phyloP scores from a whole-genome alignment of 2,329 filamentous ascomycete genomes.

The Diaporthe sp. region DNA sequence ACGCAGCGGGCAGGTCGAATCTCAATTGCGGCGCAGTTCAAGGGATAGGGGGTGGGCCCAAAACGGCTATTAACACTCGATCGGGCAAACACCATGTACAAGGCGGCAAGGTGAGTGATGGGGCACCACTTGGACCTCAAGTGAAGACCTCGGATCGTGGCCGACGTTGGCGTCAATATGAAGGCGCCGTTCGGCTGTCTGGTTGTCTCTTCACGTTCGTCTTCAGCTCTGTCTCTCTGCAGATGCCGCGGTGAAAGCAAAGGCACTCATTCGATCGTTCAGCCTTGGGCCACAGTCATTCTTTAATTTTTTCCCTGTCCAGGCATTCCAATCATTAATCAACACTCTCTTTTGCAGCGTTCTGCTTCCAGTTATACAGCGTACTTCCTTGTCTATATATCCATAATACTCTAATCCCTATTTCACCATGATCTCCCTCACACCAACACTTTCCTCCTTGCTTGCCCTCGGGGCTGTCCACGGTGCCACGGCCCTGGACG shows the following conservation, averaged over 20 bases:
- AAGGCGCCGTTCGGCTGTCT: conserved; percentile 4
- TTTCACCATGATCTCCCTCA: conserved; percentile 18
- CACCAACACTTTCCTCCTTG: conserved; percentile 4
- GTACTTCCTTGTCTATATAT: conserved; percentile 11
- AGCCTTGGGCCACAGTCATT: conserved; percentile 31
- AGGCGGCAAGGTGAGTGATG: conserved; percentile 16
- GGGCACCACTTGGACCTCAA: conserved; percentile 27
- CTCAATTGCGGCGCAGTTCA: conserved; percentile 29
- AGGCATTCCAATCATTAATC: conserved; percentile 20
- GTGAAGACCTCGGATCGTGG: conserved; percentile 24
- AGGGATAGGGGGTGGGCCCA: conserved; percentile 20
- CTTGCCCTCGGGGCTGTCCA: conserved; percentile 22
- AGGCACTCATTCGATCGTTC: conserved; percentile 10
- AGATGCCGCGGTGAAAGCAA: conserved; percentile 28
- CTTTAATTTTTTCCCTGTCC: conserved; percentile 13
- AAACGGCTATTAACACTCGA: conserved; percentile 33
- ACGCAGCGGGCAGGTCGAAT: conserved; percentile 25
- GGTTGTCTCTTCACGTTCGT: not conserved
- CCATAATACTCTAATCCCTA: conserved; percentile 9
- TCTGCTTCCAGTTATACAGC: conserved; percentile 6
- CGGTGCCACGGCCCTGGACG: conserved; percentile 30
- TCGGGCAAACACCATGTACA: conserved; percentile 26
- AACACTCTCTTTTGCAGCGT: conserved; percentile 10
- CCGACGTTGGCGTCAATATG: conserved; percentile 24
- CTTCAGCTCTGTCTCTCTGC: conserved; percentile 12